Conservation (phyloP, 192 early-diverging fungal genomes). For the Phlyctochytrium planicorne region DNA sequence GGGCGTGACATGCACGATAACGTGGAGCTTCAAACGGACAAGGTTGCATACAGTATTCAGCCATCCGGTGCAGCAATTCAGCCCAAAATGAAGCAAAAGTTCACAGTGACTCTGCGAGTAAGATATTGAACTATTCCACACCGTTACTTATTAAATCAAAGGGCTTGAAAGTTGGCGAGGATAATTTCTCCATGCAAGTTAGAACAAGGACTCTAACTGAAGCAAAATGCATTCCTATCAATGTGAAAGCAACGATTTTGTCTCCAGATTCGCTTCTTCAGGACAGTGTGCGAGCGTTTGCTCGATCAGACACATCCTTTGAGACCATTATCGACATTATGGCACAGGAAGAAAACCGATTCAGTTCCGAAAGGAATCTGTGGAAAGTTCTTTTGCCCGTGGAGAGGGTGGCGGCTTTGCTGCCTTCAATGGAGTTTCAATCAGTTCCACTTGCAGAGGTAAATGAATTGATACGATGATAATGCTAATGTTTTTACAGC, state of each 20-base stretch:
- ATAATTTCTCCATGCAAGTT: conserved; percentile 34
- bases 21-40: conserved; percentile 14
- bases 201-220: conserved; percentile 43
- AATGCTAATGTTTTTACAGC: conserved; percentile 21
- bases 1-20: conserved; percentile 25
- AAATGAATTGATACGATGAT: not conserved
- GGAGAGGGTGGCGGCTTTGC: conserved; percentile 27
- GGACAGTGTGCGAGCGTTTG: conserved; percentile 43
- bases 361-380: conserved; percentile 41
- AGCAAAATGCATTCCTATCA: conserved; percentile 43
- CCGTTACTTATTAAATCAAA: conserved; percentile 8
- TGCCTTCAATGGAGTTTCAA: conserved; percentile 43
- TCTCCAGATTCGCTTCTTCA: conserved; percentile 30
- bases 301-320: conserved; percentile 43
- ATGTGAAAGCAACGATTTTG: conserved; percentile 37
- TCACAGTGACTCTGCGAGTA: conserved; percentile 45
- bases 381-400: conserved; percentile 57
- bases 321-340: conserved; percentile 35
- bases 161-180: conserved; percentile 44
- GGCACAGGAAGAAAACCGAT: conserved; percentile 33
- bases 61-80: conserved; percentile 36
- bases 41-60: conserved; percentile 32
- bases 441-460: conserved; percentile 40
- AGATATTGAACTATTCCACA: not conserved
- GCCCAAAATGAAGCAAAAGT: conserved; percentile 45